Conservation (phyloP, 345 rosid genomes). For the Camelina hispida region DNA sequence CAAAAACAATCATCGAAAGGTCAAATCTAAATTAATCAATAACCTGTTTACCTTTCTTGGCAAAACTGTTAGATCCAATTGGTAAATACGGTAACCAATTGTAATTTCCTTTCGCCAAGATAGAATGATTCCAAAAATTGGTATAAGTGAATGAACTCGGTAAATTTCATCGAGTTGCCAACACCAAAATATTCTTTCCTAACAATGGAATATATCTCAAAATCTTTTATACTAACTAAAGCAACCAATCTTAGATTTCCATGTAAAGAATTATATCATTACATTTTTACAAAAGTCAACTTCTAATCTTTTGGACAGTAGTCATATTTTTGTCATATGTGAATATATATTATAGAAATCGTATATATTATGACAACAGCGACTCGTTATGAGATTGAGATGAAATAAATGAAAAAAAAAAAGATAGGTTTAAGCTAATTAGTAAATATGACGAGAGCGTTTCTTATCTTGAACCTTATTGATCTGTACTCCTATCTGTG, state of each 20-base stretch:
- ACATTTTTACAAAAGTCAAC: background rate
- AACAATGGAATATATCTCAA: background rate
- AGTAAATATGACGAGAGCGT: conserved; percentile 18
- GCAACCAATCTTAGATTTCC: background rate
- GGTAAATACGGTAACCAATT: no score
- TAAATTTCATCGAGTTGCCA: no score
- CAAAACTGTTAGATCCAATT: no score
- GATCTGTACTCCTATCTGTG: conserved; percentile 25
- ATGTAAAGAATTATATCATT: background rate
- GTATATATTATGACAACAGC: conserved; percentile 1
- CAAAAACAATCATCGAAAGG: no score
- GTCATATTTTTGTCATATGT: background rate
- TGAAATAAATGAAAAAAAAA: background rate
- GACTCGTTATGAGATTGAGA: background rate
- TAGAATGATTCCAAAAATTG: no score
- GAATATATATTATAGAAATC: background rate
- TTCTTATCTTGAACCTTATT: conserved; percentile 21
- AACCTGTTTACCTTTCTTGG: no score
- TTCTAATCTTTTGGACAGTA: background rate
- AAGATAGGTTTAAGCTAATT: background rate
- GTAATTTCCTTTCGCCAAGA: no score
- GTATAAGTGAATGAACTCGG: no score
- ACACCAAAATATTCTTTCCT: no score
- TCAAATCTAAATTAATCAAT: no score
- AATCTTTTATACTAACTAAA: background rate